Evolutionary conservation across 192 early-diverging fungal species (phyloP), one percentile per base, ranked within the genome.

Genomic region (Podila epigama): DNA sequence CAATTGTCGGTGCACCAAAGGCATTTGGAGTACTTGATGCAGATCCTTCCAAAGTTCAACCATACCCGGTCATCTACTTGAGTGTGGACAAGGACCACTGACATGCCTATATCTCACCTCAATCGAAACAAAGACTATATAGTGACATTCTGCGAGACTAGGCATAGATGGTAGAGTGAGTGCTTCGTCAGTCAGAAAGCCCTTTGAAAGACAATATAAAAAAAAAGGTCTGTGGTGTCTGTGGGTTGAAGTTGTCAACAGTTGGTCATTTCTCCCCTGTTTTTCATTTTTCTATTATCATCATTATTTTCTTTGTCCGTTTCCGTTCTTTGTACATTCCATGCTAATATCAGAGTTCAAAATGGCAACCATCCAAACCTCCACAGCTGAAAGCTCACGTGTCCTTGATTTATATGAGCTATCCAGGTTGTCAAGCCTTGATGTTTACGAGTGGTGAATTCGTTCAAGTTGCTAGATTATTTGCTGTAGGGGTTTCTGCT

Each of bases 381-480:
- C 89, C 18, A 70, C 82, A 28, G 83, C 90, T 33, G 96, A 94
- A 94, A 82, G 90, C 25, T 78, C 87, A 9, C 96, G 96, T 80
- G 93, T 97, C 79, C 75, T 90, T 55, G 93, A 93, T 44, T n/a
- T n/a, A n/a, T n/a, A n/a, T n/a, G n/a, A n/a, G n/a, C n/a, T n/a
- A n/a, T n/a, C n/a, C n/a, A n/a, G n/a, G n/a, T n/a, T n/a, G n/a
- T n/a, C n/a, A n/a, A n/a, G 44, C n/a, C 95, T 95, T 56, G 93
- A 92, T 25, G 81, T 92, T 7, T 88, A 84, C 57, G 96, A 97
- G 60, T 88, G 84, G 61, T 84, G 96, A 60, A 90, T n/a, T n/a
- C 89, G 0, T 95, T 95, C 4, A 93, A 93, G 22, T 64, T 97
- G 31, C 44, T 92, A 31, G 91, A 97, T 63, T 94, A 94, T 69